Evolutionary conservation across 805 yeast species (phyloP).

Genomic region (Sugiyamaella americana): DNA sequence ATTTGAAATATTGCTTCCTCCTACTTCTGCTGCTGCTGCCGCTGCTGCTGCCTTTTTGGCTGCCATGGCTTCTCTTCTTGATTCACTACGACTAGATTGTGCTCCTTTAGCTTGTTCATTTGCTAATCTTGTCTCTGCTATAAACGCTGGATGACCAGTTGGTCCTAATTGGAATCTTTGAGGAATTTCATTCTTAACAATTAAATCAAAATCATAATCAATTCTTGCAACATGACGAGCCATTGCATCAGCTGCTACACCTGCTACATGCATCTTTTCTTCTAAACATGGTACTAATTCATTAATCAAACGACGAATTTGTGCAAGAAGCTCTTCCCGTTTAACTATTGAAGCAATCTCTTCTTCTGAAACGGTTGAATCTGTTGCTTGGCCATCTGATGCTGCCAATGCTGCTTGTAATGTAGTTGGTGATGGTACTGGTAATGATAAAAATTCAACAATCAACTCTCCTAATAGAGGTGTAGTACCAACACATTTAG

Average conservation of each 20-base stretch:
- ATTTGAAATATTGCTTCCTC: background rate
- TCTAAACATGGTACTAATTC: constrained; percentile 89
- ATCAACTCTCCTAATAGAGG: constrained; percentile 61
- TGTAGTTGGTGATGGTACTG: constrained; percentile 13
- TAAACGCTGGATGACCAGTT: constrained; percentile 86
- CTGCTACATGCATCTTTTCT: constrained; percentile 96
- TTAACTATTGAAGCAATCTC: constrained; percentile 16
- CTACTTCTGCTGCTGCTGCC: no score
- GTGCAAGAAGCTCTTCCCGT: constrained; percentile 28
- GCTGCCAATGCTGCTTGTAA: constrained; percentile 9
- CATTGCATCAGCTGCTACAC: constrained; percentile 77
- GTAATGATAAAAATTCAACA: constrained; percentile 39
- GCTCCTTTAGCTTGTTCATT: constrained; percentile 45
- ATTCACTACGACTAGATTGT: constrained; percentile 74
- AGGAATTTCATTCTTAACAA: constrained; percentile 75
- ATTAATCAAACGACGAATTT: constrained; percentile 40
- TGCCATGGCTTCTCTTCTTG: constrained; percentile 87
- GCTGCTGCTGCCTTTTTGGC: constrained; percentile 60
- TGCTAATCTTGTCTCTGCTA: constrained; percentile 47
- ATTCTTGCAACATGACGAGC: constrained; percentile 63
- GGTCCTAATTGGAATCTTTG: constrained; percentile 59
- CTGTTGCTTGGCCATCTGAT: background rate
- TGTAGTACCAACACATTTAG: constrained; percentile 73
- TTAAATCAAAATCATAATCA: constrained; percentile 72
- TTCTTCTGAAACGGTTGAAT: constrained; percentile 2